Percentiles rank a stretch among this genome's conserved stretches.
phyloP scores from a whole-genome alignment of 441 rosid species.

The Gossypium trilobum region DNA sequence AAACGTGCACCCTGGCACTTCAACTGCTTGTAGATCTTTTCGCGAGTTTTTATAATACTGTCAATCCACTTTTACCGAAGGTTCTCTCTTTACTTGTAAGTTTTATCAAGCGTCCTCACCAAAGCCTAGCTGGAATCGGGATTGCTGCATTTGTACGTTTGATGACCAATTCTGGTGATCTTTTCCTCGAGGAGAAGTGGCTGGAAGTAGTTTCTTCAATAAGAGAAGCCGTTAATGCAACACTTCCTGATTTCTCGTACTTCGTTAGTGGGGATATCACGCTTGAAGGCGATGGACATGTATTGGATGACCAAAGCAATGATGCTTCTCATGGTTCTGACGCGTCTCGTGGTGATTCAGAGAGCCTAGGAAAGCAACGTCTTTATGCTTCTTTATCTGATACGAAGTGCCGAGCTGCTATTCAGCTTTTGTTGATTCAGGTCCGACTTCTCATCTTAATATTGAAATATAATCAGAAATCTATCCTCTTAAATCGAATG shows the following conservation, averaged over 20 bases:
- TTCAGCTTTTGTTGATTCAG: conserved; percentile 95
- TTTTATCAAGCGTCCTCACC: conserved; percentile 97
- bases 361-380: conserved; percentile 38
- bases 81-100: conserved; percentile 82
- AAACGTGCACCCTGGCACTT: conserved; percentile 95
- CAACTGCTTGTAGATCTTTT: conserved; percentile 98
- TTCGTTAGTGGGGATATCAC: conserved; percentile 45
- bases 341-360: conserved; percentile 39
- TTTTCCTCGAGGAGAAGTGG: conserved; percentile 92
- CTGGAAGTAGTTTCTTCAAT: conserved; percentile 78
- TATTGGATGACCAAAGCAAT: conserved; percentile 27
- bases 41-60: conserved; percentile 82
- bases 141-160: conserved; percentile 96
- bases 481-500: neutral
- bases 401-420: conserved; percentile 96
- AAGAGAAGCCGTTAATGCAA: conserved; percentile 78
- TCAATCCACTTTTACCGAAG: conserved; percentile 81
- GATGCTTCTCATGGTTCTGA: conserved; percentile 36
- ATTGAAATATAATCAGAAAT: neutral
- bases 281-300: conserved; percentile 26
- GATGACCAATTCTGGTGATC: conserved; percentile 89
- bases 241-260: conserved; percentile 80
- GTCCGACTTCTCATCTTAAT: conserved; percentile 28
- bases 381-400: conserved; percentile 64
- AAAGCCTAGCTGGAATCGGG: conserved; percentile 98